A percentile compares a stretch with the other conserved stretches of the same genome.
Conservation (phyloP, 225 moss, liverwort and hornwort genomes). For the Physcomitrium patens region DNA sequence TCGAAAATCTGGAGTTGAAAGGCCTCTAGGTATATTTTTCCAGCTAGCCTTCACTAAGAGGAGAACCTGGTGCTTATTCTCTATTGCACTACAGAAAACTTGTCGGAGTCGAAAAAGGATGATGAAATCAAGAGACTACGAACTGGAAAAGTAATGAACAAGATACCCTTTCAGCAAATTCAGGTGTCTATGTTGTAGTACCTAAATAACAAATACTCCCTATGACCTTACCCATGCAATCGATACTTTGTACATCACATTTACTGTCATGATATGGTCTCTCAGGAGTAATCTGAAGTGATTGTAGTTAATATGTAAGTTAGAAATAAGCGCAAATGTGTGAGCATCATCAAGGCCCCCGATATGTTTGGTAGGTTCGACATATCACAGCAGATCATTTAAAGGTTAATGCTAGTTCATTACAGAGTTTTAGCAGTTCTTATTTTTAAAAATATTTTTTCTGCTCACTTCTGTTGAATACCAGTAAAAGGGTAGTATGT, state of each 20-base stretch:
- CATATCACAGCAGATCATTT: not conserved
- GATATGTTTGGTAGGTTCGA: slow-evolving; percentile 65
- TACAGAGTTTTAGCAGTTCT: not conserved
- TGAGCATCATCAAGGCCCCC: slow-evolving; percentile 73
- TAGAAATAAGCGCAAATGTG: slow-evolving; percentile 74
- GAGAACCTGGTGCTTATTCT: not conserved
- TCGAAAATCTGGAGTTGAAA: not conserved
- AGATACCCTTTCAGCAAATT: slow-evolving; percentile 38
- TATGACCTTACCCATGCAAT: too few relatives aligned
- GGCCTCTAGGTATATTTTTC: not conserved
- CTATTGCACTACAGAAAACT: slow-evolving; percentile 44
- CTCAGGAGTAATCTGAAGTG: slow-evolving; percentile 75
- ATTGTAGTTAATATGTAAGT: slow-evolving; percentile 75
- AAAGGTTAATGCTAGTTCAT: not conserved
- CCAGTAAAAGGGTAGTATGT: too few relatives aligned
- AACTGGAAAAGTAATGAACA: slow-evolving; percentile 77
- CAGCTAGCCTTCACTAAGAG: too few relatives aligned
- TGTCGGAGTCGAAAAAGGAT: slow-evolving; percentile 55
- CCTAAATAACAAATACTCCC: not conserved
- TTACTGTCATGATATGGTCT: not conserved
- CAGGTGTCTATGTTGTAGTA: slow-evolving; percentile 19
- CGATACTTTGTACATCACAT: too few relatives aligned
- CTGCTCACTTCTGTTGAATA: not conserved
- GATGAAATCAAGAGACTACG: slow-evolving; percentile 77
- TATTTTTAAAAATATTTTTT: too few relatives aligned